Evolutionary conservation across 345 rosid genomes (phyloP).

Genomic region (Eucalyptus coolabah): DNA sequence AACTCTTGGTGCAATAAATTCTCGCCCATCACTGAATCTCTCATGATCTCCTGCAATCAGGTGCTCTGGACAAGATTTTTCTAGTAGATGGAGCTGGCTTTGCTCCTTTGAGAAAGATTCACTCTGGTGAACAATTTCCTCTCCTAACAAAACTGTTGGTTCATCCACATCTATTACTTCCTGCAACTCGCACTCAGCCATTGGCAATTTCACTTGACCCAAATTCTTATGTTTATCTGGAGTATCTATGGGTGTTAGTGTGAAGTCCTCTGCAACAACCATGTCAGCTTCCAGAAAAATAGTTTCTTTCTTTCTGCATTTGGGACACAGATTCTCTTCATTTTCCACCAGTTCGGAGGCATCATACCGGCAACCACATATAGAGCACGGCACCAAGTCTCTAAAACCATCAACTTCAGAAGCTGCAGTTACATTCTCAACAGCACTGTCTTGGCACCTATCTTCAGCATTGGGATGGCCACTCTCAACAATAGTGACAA

Average conservation of each 20-base stretch:
- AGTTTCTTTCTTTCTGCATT: constrained; percentile 44
- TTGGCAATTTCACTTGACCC: constrained; percentile 12
- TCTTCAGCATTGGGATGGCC: constrained; percentile 30
- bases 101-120: constrained; percentile 6
- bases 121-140: constrained; percentile 15
- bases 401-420: constrained; percentile 28
- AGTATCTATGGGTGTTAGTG: constrained; percentile 2
- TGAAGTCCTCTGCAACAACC: constrained; percentile 16
- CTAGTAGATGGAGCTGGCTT: constrained; percentile 12
- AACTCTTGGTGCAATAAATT: not conserved
- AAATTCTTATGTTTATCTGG: constrained; percentile 12
- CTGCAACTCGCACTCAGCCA: constrained; percentile 6
- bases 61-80: constrained; percentile 11
- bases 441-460: constrained; percentile 14
- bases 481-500: constrained; percentile 16
- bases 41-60: constrained; percentile 26
- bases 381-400: constrained; percentile 35
- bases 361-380: constrained; percentile 47
- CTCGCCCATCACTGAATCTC: not conserved
- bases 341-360: constrained; percentile 20
- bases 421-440: constrained; percentile 27
- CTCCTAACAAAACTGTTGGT: constrained; percentile 7
- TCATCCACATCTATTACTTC: constrained; percentile 17
- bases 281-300: not conserved
- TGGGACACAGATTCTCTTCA: constrained; percentile 48